Conservation (phyloP, 179 eudicot genomes). For the Carnegiea gigantea region DNA sequence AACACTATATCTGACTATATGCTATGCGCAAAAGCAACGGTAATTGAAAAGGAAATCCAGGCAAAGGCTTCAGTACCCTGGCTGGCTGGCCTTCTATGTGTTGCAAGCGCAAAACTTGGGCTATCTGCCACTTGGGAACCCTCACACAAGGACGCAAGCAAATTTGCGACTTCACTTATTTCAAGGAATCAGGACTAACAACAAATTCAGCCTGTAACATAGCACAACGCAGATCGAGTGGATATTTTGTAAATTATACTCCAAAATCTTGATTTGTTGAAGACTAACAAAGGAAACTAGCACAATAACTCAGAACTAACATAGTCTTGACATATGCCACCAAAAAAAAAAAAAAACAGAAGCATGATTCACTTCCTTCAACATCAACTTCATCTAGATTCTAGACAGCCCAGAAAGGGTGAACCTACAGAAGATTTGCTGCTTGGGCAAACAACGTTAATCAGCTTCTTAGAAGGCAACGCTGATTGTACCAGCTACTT, state of each 20-base stretch:
- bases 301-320: background rate
- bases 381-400: slow-evolving; percentile 14
- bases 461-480: slow-evolving; percentile 34
- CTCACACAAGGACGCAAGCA: too few species aligned
- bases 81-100: too few species aligned
- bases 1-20: too few species aligned
- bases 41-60: too few species aligned
- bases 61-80: too few species aligned
- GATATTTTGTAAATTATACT: background rate
- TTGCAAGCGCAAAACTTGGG: too few species aligned
- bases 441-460: background rate
- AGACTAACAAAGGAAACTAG: background rate
- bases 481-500: slow-evolving; percentile 63
- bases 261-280: background rate
- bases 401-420: background rate
- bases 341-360: slow-evolving; percentile 9
- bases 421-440: background rate
- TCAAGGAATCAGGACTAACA: too few species aligned
- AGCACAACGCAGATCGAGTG: background rate
- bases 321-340: slow-evolving; percentile 8
- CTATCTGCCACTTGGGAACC: too few species aligned
- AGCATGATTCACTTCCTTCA: slow-evolving; percentile 11
- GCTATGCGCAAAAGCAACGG: too few species aligned
- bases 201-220: too few species aligned
- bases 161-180: too few species aligned